Conservation (phyloP, 2,329 filamentous ascomycete genomes). For the Fonsecaea nubica region DNA sequence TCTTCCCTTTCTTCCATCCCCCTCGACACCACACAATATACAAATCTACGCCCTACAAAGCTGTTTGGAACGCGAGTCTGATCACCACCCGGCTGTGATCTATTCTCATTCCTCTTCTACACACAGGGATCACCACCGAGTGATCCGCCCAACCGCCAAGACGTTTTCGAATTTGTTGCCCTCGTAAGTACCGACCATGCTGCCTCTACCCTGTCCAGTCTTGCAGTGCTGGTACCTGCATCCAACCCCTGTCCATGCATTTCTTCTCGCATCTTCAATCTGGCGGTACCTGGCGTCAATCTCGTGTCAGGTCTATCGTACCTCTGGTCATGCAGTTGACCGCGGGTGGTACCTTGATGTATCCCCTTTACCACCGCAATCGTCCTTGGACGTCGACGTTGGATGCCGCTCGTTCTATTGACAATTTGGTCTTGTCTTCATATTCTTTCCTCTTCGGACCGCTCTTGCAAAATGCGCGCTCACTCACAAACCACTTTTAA, state of each 20-base stretch:
- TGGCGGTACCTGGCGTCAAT: constrained; percentile 16
- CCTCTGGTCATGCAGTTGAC: constrained; percentile 25
- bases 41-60: constrained; percentile 2
- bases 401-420: constrained; percentile 20
- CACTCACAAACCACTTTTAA: constrained; percentile 49
- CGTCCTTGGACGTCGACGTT: constrained; percentile 6
- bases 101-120: constrained; percentile 8
- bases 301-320: constrained; percentile 3
- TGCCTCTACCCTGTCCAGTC: constrained; percentile 23
- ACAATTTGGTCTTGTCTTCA: constrained; percentile 16
- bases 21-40: constrained; percentile 15
- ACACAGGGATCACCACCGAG: constrained; percentile 39
- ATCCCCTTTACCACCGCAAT: background rate
- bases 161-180: constrained; percentile 99
- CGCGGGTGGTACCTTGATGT: constrained; percentile 23
- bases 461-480: constrained; percentile 19
- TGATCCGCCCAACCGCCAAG: constrained; percentile 69
- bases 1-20: constrained; percentile 11
- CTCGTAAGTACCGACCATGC: constrained; percentile 70
- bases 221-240: constrained; percentile 35
- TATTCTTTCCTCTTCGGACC: constrained; percentile 9
- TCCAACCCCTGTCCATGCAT: constrained; percentile 26
- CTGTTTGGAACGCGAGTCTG: constrained; percentile 8
- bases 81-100: constrained; percentile 32
- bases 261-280: constrained; percentile 10